Conservation (phyloP, 805 yeast species). For the Cyberlindnera mrakii region DNA sequence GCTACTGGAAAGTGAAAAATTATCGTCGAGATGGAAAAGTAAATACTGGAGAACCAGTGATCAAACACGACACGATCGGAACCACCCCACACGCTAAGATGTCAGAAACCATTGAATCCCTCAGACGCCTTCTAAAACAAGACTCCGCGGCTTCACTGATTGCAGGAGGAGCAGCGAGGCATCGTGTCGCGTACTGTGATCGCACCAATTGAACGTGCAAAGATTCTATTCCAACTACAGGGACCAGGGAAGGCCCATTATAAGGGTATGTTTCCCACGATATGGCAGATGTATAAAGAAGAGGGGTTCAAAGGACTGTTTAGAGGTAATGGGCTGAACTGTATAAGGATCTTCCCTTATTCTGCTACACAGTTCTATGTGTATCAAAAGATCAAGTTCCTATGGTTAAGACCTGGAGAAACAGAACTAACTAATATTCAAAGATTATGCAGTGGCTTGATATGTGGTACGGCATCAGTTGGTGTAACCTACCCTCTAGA, state of each 20-base stretch:
- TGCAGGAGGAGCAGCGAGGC: conserved; percentile 73
- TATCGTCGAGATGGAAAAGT: too few relatives aligned
- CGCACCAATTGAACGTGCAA: conserved; percentile 92
- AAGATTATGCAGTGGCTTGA: conserved; percentile 69
- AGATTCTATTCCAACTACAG: conserved; percentile 86
- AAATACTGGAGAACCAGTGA: too few relatives aligned
- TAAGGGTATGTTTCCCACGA: conserved; percentile 70
- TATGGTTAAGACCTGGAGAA: conserved; percentile 27
- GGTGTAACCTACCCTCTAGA: conserved; percentile 88
- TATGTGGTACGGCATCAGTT: conserved; percentile 78
- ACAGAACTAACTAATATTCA: conserved; percentile 44
- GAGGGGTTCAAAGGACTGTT: conserved; percentile 91
- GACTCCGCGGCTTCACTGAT: conserved; percentile 55
- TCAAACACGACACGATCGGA: too few relatives aligned
- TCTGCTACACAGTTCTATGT: conserved; percentile 91
- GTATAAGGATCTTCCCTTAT: conserved; percentile 87
- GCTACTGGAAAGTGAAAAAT: too few relatives aligned
- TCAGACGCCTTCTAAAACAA: not conserved
- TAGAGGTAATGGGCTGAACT: conserved; percentile 87
- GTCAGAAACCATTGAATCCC: not conserved
- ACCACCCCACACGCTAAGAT: too few relatives aligned
- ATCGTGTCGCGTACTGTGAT: conserved; percentile 85
- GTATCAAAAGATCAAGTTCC: conserved; percentile 56
- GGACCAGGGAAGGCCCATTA: conserved; percentile 42
- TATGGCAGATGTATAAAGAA: conserved; percentile 72